Evolutionary conservation across 352 stramenopile species (phyloP).

Genomic region (Pythium biforme): DNA sequence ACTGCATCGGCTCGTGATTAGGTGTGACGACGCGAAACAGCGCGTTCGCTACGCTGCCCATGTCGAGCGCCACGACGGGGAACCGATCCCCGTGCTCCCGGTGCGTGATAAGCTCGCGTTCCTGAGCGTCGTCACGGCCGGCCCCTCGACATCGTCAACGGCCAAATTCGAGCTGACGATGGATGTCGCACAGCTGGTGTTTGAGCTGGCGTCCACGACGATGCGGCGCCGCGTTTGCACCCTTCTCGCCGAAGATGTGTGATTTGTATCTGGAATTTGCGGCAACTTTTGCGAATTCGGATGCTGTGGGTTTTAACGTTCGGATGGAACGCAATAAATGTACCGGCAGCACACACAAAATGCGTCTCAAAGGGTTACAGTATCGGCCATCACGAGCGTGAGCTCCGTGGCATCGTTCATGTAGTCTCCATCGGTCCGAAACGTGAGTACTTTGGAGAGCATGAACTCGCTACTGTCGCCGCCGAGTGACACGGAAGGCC

Average conservation of each 20-base stretch:
- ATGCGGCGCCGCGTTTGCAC: neutral
- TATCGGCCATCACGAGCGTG: too few relatives aligned
- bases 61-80: neutral
- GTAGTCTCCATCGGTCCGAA: neutral
- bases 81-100: neutral
- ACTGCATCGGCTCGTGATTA: neutral
- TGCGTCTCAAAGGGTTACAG: too few relatives aligned
- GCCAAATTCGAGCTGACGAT: neutral
- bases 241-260: neutral
- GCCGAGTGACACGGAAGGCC: too few relatives aligned
- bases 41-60: neutral
- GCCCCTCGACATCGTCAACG: neutral
- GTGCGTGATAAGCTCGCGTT: conserved; percentile 1
- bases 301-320: too few relatives aligned
- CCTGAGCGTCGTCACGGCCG: neutral
- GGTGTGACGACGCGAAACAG: neutral
- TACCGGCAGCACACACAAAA: too few relatives aligned
- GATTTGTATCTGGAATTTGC: too few relatives aligned
- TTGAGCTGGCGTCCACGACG: neutral
- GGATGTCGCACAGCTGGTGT: neutral
- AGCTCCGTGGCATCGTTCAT: too few relatives aligned
- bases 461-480: too few relatives aligned
- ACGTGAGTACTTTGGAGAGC: too few relatives aligned
- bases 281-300: too few relatives aligned
- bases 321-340: too few relatives aligned